Conservation (phyloP, 139 green algal genomes). For the Tetradesmus lagerheimii region DNA sequence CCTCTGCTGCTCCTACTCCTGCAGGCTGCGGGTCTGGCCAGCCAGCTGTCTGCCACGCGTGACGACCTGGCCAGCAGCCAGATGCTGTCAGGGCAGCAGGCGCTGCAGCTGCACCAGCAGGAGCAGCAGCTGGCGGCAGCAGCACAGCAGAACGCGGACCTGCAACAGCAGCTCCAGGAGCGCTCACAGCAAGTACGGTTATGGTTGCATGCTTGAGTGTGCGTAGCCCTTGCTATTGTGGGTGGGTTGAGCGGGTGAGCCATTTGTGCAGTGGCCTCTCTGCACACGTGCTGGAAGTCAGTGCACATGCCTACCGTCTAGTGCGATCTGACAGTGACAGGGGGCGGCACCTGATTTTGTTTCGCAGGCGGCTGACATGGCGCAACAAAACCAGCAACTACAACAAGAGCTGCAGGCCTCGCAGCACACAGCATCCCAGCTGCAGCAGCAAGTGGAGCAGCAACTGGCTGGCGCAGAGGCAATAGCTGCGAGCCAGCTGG, state of each 20-base stretch:
- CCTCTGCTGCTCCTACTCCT: background rate
- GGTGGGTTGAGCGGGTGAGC: background rate
- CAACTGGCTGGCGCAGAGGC: background rate
- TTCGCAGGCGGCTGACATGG: background rate
- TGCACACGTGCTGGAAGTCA: too few species aligned
- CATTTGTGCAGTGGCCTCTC: background rate
- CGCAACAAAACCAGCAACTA: background rate
- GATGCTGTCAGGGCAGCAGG: conserved; percentile 28
- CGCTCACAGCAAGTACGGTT: conserved; percentile 1
- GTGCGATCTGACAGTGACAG: too few species aligned
- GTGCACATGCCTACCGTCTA: too few species aligned
- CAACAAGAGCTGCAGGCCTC: conserved; percentile 10
- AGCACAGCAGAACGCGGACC: background rate
- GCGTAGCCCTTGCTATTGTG: background rate
- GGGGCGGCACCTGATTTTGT: too few species aligned
- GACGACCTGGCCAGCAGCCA: background rate
- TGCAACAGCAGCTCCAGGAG: conserved; percentile 12
- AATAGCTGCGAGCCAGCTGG: background rate
- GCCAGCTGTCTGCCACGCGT: background rate
- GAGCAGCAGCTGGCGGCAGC: conserved; percentile 17
- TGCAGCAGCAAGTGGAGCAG: conserved; percentile 13
- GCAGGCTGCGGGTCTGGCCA: background rate
- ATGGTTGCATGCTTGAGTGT: background rate
- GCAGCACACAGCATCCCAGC: background rate
- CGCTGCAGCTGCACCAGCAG: conserved; percentile 24